These are phyloP conservation scores for Polychytrium aggregatum DNA, from an alignment of 192 early-diverging fungal species.

Conservation along the genomic window DNA sequence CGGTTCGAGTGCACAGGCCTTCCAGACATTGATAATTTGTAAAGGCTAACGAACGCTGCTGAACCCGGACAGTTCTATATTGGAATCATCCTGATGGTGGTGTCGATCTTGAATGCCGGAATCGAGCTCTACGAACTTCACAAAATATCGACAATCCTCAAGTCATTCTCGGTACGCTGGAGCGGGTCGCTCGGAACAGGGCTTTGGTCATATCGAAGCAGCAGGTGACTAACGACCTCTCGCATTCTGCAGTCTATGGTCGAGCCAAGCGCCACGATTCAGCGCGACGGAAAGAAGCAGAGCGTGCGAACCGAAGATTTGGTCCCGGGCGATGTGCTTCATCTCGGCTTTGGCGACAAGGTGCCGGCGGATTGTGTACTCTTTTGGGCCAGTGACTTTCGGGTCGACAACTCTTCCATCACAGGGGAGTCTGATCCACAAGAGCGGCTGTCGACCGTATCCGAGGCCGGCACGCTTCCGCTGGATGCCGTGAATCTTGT, in stretches of 20 bases:
- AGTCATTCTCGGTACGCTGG: constrained; percentile 48
- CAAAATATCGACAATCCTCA: constrained; percentile 67
- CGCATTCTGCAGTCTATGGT: constrained; percentile 20
- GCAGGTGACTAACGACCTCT: background rate
- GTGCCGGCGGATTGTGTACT: constrained; percentile 32
- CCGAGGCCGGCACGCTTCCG: constrained; percentile 10
- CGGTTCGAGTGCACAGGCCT: no score
- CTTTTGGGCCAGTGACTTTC: constrained; percentile 20
- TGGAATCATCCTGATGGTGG: constrained; percentile 32
- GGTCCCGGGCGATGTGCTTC: constrained; percentile 33
- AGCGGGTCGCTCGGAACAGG: background rate
- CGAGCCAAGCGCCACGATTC: constrained; percentile 20
- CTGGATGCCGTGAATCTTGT: constrained; percentile 36
- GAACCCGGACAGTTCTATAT: constrained; percentile 13
- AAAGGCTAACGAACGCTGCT: background rate
- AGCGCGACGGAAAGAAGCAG: constrained; percentile 13
- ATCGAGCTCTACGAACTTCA: constrained; percentile 46
- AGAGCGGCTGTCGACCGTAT: constrained; percentile 10
- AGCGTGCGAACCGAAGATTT: constrained; percentile 16
- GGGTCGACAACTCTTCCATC: constrained; percentile 34
- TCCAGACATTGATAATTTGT: background rate
- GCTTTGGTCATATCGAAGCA: background rate
- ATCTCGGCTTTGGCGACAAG: constrained; percentile 24
- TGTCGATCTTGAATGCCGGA: constrained; percentile 38
- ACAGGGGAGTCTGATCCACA: constrained; percentile 42